Base-by-base conservation (phyloP, 768 basidiomycete genomes). In the Termitomyces eurrhizus region DNA sequence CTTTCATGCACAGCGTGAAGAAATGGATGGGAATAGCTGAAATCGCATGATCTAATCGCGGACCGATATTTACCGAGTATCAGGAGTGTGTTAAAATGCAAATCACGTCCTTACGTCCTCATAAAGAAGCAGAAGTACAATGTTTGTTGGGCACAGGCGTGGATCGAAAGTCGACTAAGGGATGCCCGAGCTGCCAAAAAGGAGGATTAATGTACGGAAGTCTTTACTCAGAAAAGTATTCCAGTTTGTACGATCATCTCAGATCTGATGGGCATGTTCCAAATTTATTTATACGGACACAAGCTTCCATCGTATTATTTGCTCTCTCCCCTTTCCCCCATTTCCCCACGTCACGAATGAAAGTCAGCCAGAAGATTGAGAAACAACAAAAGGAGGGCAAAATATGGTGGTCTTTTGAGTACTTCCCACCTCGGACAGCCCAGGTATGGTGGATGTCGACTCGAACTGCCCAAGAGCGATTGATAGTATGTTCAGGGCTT, bases 351-450 rank as follows among this genome's bases (percentile, higher is more conserved):
- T 64, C 64, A 65, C 70, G 64, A 67, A 97, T 97, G 93, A 96
- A 90, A 84, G 93, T 98, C 74, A 93, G 88, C 67, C 86, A 95
- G 75, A 98, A 96, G 79, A 92, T 98, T 49, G 82, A 88, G 64
- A 86, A 92, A 73, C 92, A 92, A 52, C 77, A 85, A 62, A 88
- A 89, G 72, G 90, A 96, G 67, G 88, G 89, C 64, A 87, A 93
- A 69, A 77, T 92, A 61, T 97, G 95, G 90, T 99, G 95, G 95
- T 95, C 93, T 41, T 98, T 99, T 72, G 96, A 99, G 72, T 98
- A 95, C 77, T 98, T 99, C 69, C 96, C 97, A 59, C 95, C 93
- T 24, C 81, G 95, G 64, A 97, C 95, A 37, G 93, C 93, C 53
- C 95, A 96, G 86, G 93, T 93, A 63, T 60, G 74, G 74, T 68